Evolutionary conservation across 2,329 filamentous ascomycete species (phyloP).

Genomic region (Dactylellina sp.): DNA sequence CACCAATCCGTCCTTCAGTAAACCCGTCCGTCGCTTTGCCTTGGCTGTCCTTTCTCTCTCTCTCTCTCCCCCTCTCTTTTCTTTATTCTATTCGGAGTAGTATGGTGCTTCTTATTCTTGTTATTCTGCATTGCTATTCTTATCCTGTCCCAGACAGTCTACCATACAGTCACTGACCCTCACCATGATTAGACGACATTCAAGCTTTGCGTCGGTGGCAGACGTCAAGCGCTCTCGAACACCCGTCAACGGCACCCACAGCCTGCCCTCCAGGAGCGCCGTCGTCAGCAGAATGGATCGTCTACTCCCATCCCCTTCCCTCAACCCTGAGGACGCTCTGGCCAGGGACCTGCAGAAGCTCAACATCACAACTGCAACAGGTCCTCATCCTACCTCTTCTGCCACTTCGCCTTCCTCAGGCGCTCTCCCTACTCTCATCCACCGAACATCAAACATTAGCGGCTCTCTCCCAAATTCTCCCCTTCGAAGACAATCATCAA

Average conservation of each 20-base stretch:
- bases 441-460: conserved; percentile 36
- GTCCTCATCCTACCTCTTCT: conserved; percentile 10
- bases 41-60: not conserved
- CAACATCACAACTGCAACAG: conserved; percentile 22
- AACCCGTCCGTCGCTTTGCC: not conserved
- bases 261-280: not conserved
- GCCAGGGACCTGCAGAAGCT: conserved; percentile 40
- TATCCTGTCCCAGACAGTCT: not conserved
- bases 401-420: conserved; percentile 26
- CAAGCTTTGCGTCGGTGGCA: conserved; percentile 1
- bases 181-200: not conserved
- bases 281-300: conserved; percentile 24
- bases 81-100: not conserved
- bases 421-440: conserved; percentile 39
- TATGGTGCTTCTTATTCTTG: not conserved
- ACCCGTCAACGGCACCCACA: not conserved
- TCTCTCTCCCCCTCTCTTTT: not conserved
- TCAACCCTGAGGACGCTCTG: conserved; percentile 46
- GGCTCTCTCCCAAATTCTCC: conserved; percentile 50
- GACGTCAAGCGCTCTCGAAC: not conserved
- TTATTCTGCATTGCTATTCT: not conserved
- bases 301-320: conserved; percentile 34
- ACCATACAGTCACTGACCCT: not conserved
- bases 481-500: conserved; percentile 45
- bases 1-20: not conserved